Conservation (phyloP, 2,329 filamentous ascomycete species). For the Paramyrothecium sp. region DNA sequence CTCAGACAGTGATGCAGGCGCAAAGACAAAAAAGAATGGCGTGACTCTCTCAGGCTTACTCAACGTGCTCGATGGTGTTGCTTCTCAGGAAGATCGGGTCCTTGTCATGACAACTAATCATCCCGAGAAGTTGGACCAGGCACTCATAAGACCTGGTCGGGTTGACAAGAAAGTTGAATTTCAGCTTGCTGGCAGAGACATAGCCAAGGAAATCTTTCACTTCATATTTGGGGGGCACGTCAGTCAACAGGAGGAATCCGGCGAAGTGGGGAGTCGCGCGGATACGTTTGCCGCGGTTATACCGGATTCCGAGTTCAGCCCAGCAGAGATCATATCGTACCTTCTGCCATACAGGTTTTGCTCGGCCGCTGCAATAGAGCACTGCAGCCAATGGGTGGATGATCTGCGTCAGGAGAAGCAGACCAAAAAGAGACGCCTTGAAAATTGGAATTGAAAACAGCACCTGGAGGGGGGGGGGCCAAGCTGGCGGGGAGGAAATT, state of each 20-base stretch:
- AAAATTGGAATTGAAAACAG: not conserved
- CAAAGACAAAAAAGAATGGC: slow-evolving; percentile 3
- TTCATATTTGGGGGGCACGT: slow-evolving; percentile 8
- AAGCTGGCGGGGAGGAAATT: no score
- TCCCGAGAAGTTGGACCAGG: slow-evolving; percentile 16
- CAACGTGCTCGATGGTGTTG: slow-evolving; percentile 18
- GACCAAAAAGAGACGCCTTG: slow-evolving; percentile 1
- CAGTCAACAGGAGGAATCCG: slow-evolving; percentile 2
- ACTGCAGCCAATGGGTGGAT: slow-evolving; percentile 6
- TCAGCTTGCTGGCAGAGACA: slow-evolving; percentile 4
- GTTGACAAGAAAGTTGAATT: slow-evolving; percentile 56
- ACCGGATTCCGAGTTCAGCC: slow-evolving; percentile 46
- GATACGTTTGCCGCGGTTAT: slow-evolving; percentile 39
- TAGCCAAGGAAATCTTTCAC: slow-evolving; percentile 5
- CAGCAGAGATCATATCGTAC: slow-evolving; percentile 40
- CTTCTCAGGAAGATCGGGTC: slow-evolving; percentile 15
- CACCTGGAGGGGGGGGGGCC: no score
- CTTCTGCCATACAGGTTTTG: slow-evolving; percentile 4
- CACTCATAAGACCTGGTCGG: slow-evolving; percentile 33
- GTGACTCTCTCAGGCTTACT: slow-evolving; percentile 16
- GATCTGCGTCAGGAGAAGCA: slow-evolving; percentile 9
- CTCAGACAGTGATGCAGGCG: slow-evolving; percentile 7
- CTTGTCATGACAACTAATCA: slow-evolving; percentile 24
- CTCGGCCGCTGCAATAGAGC: slow-evolving; percentile 4
- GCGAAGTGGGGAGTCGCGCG: slow-evolving; percentile 1